Base-by-base conservation (phyloP, 495 filamentous ascomycete species). In the Pyronema omphalodes region DNA sequence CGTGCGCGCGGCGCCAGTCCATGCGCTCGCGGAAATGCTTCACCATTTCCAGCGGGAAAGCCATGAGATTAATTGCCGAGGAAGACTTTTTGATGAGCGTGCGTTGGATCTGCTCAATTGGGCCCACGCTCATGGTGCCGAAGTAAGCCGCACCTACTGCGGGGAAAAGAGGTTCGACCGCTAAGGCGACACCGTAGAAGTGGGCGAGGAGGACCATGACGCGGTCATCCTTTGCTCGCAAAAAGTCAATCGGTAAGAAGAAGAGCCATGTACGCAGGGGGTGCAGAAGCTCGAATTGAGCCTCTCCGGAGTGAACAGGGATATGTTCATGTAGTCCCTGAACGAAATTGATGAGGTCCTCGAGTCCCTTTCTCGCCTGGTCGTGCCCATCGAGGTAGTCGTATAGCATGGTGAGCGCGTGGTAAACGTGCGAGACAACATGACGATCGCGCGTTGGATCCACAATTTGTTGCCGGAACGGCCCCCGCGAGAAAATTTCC, bases 181-280 rank as follows among this genome's bases (percentile, higher is more conserved):
- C 76, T 52, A 94, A 70, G 9, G 85, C 88, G 34, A 85, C 76
- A 3, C 85, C 87, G 66, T 94, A 95, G 68, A 94, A 89, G 63
- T 96, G 83, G 7, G 88, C 83, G 37, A 98, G 77, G 35, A 93
- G 76, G 17, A 95, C 72, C 67, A 95, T 71, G 15, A 82, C 78
- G 35, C 77, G 79, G 3, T 77, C 71, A 55, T 79, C 78, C 23
- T 69, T 70, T 18, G 73, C 67, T 59, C 80, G 74, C 37, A 84
- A 71, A 56, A 76, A 76, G 58, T 72, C 71, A 51, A 86, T 78
- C 3, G 93, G 93, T 44, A 94, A 75, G 85, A 88, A 98, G 70
- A 95, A 93, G 17, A 96, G 76, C 88, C 93, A 95, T 54, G 81
- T 78, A 43, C 88, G 81, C 14, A 98, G 74, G 6, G 83, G 76